Base-by-base conservation (phyloP, 2,329 filamentous ascomycete species). In the Epichloe hybrida region DNA sequence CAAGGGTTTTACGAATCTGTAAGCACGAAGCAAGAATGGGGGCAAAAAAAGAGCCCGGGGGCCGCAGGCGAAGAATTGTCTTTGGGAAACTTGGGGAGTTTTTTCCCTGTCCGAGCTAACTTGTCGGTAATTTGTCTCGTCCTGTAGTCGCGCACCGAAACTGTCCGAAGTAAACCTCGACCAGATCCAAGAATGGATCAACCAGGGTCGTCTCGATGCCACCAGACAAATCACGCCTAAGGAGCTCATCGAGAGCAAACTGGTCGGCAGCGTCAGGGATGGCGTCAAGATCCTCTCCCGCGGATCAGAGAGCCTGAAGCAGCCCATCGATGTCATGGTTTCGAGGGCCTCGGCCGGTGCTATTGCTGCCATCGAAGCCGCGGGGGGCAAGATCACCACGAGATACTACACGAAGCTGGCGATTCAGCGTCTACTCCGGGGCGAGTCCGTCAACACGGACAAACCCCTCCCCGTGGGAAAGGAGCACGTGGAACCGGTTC, bases 231-330 rank as follows among this genome's bases (percentile, higher is more conserved):
- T 98, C 65, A 96, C 93, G 3, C 77, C 95, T 56, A 88, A 86
- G 68, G 91, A 98, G 69, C 75, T 98, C 56, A 78, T 83, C 58
- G 73, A 84, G 58, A 88, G 86, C 13, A 79, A 86, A 48, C 87
- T 93, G 59, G 71, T 96, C 47, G 86, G 91, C 61, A 80, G 81
- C 49, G 76, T 91, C 57, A 91, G 89, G 66, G 89, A 98, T 62
- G 93, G 93, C 51, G 83, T 98, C 62, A 98, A 98, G 72, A 74
- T 98, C 3, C 80, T 98, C 46, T 88, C 79, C 5, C 80, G 86
- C 51, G 81, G 81, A 50, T 74, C 73, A 48, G 73, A 78, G 17
- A 64, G 67, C n/a, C 76, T 98, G 54, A 87, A 81, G 61, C 84
- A 88, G 40, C 88, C 90, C 36, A 82, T 98, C 63, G 80, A 95